phyloP scores from a whole-genome alignment of 2,329 filamentous ascomycete genomes.

The Mariannaea elegans region DNA sequence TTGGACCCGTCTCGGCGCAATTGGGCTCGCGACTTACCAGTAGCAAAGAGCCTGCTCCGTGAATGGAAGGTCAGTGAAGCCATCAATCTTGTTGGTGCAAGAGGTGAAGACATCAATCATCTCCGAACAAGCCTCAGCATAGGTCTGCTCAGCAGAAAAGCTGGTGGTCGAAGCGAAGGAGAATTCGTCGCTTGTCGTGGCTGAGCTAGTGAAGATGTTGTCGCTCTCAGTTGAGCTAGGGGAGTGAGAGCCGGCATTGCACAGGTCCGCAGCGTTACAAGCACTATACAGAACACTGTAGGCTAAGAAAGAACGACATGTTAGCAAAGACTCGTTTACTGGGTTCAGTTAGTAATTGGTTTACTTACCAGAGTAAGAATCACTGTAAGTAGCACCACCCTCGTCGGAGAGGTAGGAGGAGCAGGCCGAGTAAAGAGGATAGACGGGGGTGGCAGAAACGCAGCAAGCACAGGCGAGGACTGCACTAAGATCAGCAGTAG shows the following conservation, averaged over 20 bases:
- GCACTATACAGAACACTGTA: conserved; percentile 39
- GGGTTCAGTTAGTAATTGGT: no score
- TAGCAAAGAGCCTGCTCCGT: conserved; percentile 44
- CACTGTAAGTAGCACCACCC: conserved; percentile 27
- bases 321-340: conserved; percentile 18
- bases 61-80: conserved; percentile 39
- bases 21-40: conserved; percentile 36
- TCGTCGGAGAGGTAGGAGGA: conserved; percentile 40
- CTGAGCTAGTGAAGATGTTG: neutral
- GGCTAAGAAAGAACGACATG: conserved; percentile 23
- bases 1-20: neutral
- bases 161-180: conserved; percentile 23
- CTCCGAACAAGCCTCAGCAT: conserved; percentile 36
- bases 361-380: conserved; percentile 38
- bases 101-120: conserved; percentile 41
- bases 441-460: conserved; percentile 27
- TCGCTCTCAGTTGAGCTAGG: neutral
- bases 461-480: conserved; percentile 44
- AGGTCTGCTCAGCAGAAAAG: conserved; percentile 27
- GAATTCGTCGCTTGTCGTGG: neutral
- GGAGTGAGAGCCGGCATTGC: conserved; percentile 9
- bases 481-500: conserved; percentile 33
- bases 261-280: conserved; percentile 29
- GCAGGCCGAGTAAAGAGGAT: conserved; percentile 41
- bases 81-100: conserved; percentile 35